Base-by-base conservation (phyloP, 164 flowering plant genomes). In the Santalum album region DNA sequence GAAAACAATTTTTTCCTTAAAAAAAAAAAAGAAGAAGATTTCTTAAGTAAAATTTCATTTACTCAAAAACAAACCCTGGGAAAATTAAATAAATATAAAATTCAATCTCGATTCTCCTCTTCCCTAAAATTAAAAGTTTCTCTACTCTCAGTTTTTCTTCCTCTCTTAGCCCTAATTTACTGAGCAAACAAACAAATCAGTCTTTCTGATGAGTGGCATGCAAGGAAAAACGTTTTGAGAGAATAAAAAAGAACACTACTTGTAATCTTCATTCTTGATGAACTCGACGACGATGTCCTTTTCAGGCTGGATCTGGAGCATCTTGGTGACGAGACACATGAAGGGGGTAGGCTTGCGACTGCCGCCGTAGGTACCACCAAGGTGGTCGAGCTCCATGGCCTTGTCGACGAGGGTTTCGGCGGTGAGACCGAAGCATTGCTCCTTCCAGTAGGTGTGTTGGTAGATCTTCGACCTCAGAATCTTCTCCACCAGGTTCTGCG, bases 261-360 rank as follows among this genome's bases (percentile, higher is more conserved):
- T 90, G 80, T 94, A 94, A 53, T 94, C 99, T 40, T 90, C 95
- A 54, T 94, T 94, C 45, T 87, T 87, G 34, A 90, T 94, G 76
- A 90, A 94, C 60, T 94, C 99, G 49, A 90, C 91, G 23, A 94
- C 96, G 61, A 90, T 94, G 12, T 94, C 99, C 62, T 90, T 94
- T 69, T 94, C 97, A 5, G 99, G 99, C 63, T 92, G 99, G 61
- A 92, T 92, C 75, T 89, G 99, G 59, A 92, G 94, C 99, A 92
- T 92, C 76, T 92, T 92, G 74, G 78, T 70, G 39, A 92, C 76
- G 16, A 92, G 84, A 56, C 99, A 92, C 77, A 92, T 80, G 65
- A 92, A 89, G 0, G 96, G 99, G 0, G 96, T 79, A 24, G 96
- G 96, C 60, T 79, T 86, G 21, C 92, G 83, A 53, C 74, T 94